Evolutionary conservation across 2,329 filamentous ascomycete genomes (phyloP), one percentile per base, ranked within the genome.

Genomic region (Alternaria rosae): DNA sequence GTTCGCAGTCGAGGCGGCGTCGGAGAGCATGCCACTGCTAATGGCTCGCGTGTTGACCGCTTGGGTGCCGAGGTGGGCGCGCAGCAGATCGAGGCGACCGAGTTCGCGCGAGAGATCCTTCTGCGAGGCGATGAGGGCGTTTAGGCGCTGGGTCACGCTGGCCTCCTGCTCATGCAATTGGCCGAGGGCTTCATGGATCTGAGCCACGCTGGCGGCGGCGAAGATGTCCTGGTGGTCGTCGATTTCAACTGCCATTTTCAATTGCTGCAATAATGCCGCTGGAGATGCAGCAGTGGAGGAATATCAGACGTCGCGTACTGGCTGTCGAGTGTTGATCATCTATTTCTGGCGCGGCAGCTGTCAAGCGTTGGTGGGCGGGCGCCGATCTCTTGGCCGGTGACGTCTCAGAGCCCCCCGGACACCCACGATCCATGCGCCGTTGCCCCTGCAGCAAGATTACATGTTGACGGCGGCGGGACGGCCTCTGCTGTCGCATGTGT

Each of bases 11-110:
- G 90, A 86, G 20, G 95, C 92, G 28, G 95, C 94, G 44, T 89
- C 88, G 42, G 92, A 90, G 62, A 99, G 90, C 92, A 97, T 97
- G 77, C 89, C 91, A 87, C 93, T 92, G 84, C 92, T 92, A 75
- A 99, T 91, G 45, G 89, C 85, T 65, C 94, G 88, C 13, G 93
- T 91, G 52, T 92, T 91, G 73, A 94, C 91, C 53, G 91, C 92
- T 76, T 98, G 95, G 6, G 93, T 88, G 61, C 93, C 93, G 30
- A 98, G 87, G 66, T 94, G 91, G 43, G 94, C 94, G 69, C 95
- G 92, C 57, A 97, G 86, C 28, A 97, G 85, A 80, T 99, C 95
- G 66, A 99, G 86, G 17, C 94, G 91, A 63, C 89, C 89, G 53
- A 99, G 86, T 74, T 97, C 93, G 68, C 93, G 91, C 20, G 91